A percentile compares a stretch with the other conserved stretches of the same genome.
Conservation (phyloP, 2,329 filamentous ascomycete genomes). For the Colletotrichum spinosum region DNA sequence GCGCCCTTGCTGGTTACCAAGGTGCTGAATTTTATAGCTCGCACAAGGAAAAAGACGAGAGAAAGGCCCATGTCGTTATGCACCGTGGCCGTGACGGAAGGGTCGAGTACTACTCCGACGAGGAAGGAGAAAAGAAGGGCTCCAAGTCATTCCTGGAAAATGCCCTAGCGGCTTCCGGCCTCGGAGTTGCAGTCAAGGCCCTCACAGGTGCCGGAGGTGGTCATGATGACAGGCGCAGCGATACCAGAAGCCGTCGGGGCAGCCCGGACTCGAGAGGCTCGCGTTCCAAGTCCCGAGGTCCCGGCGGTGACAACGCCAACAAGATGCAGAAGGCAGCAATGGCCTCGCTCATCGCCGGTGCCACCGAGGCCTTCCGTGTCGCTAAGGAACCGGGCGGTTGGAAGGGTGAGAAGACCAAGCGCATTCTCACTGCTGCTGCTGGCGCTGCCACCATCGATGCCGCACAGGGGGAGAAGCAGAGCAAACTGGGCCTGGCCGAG, state of each 20-base stretch:
- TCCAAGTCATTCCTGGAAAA: constrained; percentile 74
- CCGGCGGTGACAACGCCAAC: constrained; percentile 58
- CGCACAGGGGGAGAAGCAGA: constrained; percentile 76
- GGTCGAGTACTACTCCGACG: constrained; percentile 69
- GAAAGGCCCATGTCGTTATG: constrained; percentile 64
- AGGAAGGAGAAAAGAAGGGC: constrained; percentile 67
- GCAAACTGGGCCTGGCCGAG: constrained; percentile 87
- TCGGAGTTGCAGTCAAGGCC: constrained; percentile 71
- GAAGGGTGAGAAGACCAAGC: constrained; percentile 92
- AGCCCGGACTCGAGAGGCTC: constrained; percentile 55
- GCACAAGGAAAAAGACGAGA: constrained; percentile 65
- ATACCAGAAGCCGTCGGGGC: constrained; percentile 49
- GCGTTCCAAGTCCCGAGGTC: constrained; percentile 64
- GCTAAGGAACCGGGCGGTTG: constrained; percentile 90
- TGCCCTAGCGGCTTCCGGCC: constrained; percentile 70
- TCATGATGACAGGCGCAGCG: constrained; percentile 54
- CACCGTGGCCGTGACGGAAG: constrained; percentile 67
- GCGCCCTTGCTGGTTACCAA: constrained; percentile 72
- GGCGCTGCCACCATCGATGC: constrained; percentile 89
- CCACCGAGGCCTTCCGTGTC: constrained; percentile 90
- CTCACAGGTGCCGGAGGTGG: constrained; percentile 63
- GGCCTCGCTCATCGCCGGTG: constrained; percentile 89
- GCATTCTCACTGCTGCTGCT: constrained; percentile 86
- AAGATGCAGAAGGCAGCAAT: constrained; percentile 89
- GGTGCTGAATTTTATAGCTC: constrained; percentile 74